These are phyloP conservation scores for Cercospora sojina DNA, from an alignment of 2,329 filamentous ascomycete genomes.

Conservation along the genomic window DNA sequence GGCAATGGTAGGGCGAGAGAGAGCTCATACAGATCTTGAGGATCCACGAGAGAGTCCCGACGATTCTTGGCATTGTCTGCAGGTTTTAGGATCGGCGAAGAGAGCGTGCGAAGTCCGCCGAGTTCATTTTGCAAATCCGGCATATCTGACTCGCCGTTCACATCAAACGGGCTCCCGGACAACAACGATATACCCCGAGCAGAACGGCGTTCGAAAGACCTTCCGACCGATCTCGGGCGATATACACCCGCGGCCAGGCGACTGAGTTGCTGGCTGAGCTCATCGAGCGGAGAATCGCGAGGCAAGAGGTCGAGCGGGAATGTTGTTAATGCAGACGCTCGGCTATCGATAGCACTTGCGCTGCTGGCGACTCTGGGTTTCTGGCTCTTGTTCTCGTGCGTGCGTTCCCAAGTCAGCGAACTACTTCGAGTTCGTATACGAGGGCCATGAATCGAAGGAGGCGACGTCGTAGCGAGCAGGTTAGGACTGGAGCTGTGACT, in stretches of 20 bases:
- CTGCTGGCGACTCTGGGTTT: slow-evolving; percentile 23
- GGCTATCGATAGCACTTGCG: slow-evolving; percentile 18
- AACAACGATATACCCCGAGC: slow-evolving; percentile 26
- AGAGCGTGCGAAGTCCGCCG: neutral
- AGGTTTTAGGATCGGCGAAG: neutral
- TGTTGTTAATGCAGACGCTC: slow-evolving; percentile 6
- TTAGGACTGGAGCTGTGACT: slow-evolving; percentile 28
- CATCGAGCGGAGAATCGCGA: slow-evolving; percentile 36
- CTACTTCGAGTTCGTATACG: slow-evolving; percentile 24
- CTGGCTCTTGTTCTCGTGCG: neutral
- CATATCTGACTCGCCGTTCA: neutral
- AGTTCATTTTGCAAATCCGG: neutral
- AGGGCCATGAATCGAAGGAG: neutral
- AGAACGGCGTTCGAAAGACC: slow-evolving; percentile 26
- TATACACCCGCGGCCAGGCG: slow-evolving; percentile 23
- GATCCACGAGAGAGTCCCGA: slow-evolving; percentile 11
- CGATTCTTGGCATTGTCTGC: neutral
- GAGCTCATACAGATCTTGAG: slow-evolving; percentile 11
- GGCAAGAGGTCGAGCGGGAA: slow-evolving; percentile 23
- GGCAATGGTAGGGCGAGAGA: slow-evolving; percentile 26
- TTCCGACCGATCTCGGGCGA: slow-evolving; percentile 30
- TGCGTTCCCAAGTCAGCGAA: slow-evolving; percentile 23
- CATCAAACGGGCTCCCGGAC: slow-evolving; percentile 24
- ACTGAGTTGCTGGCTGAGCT: slow-evolving; percentile 35
- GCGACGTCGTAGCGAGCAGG: slow-evolving; percentile 14